Percentiles rank a stretch among this genome's conserved stretches.
These are phyloP conservation scores for Talaromyces sp. DNA, from an alignment of 2,329 filamentous ascomycete genomes.

Conservation along the genomic window DNA sequence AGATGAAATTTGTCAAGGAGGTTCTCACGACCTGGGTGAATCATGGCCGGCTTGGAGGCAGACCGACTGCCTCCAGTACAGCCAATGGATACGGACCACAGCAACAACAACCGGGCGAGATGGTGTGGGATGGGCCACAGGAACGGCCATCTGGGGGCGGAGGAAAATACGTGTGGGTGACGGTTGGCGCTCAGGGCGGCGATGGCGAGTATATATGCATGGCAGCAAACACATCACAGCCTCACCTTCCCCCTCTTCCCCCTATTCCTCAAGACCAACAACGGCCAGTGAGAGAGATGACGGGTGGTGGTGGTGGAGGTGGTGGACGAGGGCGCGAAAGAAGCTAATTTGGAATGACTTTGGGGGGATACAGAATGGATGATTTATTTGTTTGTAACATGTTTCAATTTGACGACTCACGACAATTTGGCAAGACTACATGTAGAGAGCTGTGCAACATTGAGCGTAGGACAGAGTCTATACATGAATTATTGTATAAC, in stretches of 20 bases:
- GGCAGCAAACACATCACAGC: background rate
- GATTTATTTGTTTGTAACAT: background rate
- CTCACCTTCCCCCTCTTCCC: background rate
- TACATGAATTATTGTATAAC: background rate
- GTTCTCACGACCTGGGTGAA: slow-evolving; percentile 39
- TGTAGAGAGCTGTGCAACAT: background rate
- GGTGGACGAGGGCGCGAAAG: background rate
- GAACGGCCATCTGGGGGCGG: slow-evolving; percentile 40
- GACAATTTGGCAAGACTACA: background rate
- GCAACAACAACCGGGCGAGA: slow-evolving; percentile 19
- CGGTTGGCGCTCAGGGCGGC: slow-evolving; percentile 44
- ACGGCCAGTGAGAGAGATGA: background rate
- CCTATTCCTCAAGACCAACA: background rate
- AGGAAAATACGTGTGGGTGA: slow-evolving; percentile 51
- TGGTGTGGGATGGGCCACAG: slow-evolving; percentile 40
- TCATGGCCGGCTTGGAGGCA: slow-evolving; percentile 34
- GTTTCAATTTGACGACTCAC: background rate
- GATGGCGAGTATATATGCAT: slow-evolving; percentile 39
- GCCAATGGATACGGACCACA: slow-evolving; percentile 10
- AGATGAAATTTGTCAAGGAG: slow-evolving; percentile 37
- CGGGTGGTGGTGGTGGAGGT: background rate
- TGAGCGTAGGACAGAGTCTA: too few relatives aligned
- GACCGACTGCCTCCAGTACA: slow-evolving; percentile 17
- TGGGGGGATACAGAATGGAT: background rate
- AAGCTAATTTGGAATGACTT: background rate